These are phyloP conservation scores for Alnus glutinosa DNA, from an alignment of 306 rosid genomes.

Conservation along the genomic window DNA sequence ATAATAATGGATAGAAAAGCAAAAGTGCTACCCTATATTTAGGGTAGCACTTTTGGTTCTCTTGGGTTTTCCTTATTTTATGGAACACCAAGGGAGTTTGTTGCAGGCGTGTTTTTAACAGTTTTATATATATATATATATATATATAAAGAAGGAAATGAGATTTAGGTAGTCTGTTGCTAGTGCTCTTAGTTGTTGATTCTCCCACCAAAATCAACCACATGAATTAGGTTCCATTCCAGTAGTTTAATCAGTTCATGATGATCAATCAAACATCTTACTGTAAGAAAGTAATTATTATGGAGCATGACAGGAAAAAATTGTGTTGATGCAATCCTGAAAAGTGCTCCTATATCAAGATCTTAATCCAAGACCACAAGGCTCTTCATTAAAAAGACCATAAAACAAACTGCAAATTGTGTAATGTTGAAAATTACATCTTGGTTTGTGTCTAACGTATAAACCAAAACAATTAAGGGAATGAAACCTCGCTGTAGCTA, in stretches of 20 bases:
- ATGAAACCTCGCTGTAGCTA: not conserved
- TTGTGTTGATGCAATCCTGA: not conserved
- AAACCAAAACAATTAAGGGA: not conserved
- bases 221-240: constrained; percentile 7
- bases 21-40: too few species aligned
- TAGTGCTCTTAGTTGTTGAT: not conserved
- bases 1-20: too few species aligned
- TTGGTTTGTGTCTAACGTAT: not conserved
- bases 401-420: not conserved
- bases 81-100: too few species aligned
- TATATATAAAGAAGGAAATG: too few species aligned
- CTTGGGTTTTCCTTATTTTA: too few species aligned
- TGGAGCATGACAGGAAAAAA: not conserved
- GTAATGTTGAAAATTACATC: not conserved
- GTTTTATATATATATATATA: too few species aligned
- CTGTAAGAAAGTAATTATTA: not conserved
- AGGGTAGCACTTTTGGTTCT: too few species aligned
- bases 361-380: not conserved
- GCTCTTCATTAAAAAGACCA: not conserved
- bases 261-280: not conserved
- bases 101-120: too few species aligned
- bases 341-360: not conserved
- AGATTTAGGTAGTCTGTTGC: too few species aligned
- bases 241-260: constrained; percentile 10
- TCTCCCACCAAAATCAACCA: constrained; percentile 23